Base-by-base conservation (phyloP, 257 asterid species). In the Perilla frutescens region DNA sequence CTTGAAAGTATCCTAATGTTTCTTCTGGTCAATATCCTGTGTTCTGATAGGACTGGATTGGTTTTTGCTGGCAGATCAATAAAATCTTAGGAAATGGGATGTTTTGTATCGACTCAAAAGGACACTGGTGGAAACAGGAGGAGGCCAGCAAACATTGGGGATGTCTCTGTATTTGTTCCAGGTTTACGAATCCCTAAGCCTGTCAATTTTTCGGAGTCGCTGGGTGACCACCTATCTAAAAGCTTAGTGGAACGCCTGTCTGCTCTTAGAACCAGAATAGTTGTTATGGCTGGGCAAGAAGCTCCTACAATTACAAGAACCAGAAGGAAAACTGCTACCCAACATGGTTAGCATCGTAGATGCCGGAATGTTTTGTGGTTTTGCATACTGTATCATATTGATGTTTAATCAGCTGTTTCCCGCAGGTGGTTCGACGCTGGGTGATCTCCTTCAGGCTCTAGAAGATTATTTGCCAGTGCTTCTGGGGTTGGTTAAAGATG, bases 221-320 rank as follows among this genome's bases (percentile, higher is more conserved):
- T 90, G 9, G 91, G 90, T 36, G 89, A 83, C 69, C 80, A 74
- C 61, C 77, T 92, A 49, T 80, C 85, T 15, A 90, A 82, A 80
- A 85, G 83, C 82, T 80, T 90, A 76, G 86, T 87, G 62, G 99
- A 95, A 78, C 93, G 91, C 45, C 90, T 95, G 61, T 92, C 97
- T 44, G 97, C 98, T 72, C 93, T 92, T 75, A 90, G 99, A 74
- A 90, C 97, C 26, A 85, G 98, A 79, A 86, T 92, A 71, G 97
- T 92, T 73, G 98, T 89, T 49, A 89, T 95, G 96, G 98, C 97
- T 8, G 94, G 84, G 32, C 99, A 92, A 85, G 99, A 92, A 88
- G 99, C 86, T 76, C 96, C 96, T 1, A 85, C 94, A 14, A 87
- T 95, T 74, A 90, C 99, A 37, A 85, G 98, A 84, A 92, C 99